Evolutionary conservation across 2,329 filamentous ascomycete species (phyloP).

Genomic region (Bipolaris sorokiniana): DNA sequence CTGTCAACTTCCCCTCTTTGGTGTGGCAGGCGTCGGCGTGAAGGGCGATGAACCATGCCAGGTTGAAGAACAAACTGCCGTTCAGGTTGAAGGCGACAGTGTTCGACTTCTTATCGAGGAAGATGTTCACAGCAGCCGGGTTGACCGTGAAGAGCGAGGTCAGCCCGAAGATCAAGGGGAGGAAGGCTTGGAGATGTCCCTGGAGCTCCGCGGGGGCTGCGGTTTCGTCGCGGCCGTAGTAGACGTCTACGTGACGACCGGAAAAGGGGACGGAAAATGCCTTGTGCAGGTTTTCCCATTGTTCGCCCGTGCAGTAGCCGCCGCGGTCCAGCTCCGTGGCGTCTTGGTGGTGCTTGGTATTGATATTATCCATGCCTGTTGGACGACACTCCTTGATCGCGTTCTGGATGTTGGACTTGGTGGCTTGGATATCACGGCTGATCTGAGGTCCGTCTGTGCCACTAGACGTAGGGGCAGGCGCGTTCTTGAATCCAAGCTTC

Average conservation of each 20-base stretch:
- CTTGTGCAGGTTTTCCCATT: conserved; percentile 48
- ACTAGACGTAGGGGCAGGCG: conserved; percentile 17
- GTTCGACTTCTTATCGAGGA: conserved; percentile 77
- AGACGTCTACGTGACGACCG: conserved; percentile 44
- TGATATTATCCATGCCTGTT: conserved; percentile 41
- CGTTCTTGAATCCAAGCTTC: conserved; percentile 46
- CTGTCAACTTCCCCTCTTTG: conserved; percentile 47
- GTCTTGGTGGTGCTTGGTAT: conserved; percentile 45
- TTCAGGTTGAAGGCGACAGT: conserved; percentile 92
- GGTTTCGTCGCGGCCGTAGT: conserved; percentile 42
- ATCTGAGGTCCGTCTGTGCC: conserved; percentile 45
- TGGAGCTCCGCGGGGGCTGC: conserved; percentile 37
- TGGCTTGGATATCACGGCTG: conserved; percentile 42
- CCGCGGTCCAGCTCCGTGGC: conserved; percentile 47
- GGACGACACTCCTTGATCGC: conserved; percentile 48
- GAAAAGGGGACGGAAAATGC: conserved; percentile 45
- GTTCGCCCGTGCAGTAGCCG: conserved; percentile 47
- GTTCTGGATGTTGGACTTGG: conserved; percentile 45
- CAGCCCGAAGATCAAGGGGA: conserved; percentile 44
- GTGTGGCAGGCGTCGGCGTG: conserved; percentile 56
- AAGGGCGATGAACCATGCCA: conserved; percentile 82
- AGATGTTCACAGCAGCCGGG: conserved; percentile 77
- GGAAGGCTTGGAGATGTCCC: conserved; percentile 34
- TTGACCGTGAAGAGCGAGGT: conserved; percentile 68
- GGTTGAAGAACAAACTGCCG: conserved; percentile 92